phyloP scores from a whole-genome alignment of 345 rosid genomes.

The Gynandropsis gynandra region DNA sequence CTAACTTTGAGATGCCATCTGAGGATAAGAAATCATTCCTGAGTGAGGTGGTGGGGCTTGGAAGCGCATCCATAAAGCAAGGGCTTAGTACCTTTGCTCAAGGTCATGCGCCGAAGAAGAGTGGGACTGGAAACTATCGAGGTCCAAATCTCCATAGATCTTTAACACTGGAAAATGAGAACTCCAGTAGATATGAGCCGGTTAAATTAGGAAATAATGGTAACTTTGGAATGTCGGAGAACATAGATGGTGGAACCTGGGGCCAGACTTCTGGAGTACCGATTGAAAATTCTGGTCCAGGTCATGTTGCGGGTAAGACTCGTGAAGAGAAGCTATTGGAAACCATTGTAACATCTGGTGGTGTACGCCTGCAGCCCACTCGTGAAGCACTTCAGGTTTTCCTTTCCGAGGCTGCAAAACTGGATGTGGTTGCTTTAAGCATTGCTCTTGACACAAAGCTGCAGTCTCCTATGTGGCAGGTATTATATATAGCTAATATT shows the following conservation, averaged over 20 bases:
- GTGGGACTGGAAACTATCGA: constrained; percentile 69
- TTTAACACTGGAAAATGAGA: constrained; percentile 59
- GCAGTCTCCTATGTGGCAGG: constrained; percentile 93
- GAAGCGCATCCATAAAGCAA: constrained; percentile 91
- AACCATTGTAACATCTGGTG: constrained; percentile 88
- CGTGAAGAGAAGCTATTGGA: constrained; percentile 86
- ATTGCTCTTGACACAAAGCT: constrained; percentile 82
- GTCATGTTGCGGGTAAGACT: constrained; percentile 50
- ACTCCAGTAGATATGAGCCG: constrained; percentile 66
- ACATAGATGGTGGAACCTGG: constrained; percentile 54
- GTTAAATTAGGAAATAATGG: constrained; percentile 51
- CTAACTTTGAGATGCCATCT: constrained; percentile 59
- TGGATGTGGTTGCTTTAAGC: constrained; percentile 67
- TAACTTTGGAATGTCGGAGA: constrained; percentile 38
- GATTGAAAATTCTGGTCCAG: constrained; percentile 48
- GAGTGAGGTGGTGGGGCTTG: constrained; percentile 85
- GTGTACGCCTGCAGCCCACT: constrained; percentile 96
- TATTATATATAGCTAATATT: constrained; percentile 20
- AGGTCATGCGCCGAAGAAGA: constrained; percentile 55
- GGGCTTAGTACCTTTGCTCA: constrained; percentile 74
- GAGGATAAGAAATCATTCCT: constrained; percentile 89
- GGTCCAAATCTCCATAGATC: constrained; percentile 88
- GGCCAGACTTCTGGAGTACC: constrained; percentile 38
- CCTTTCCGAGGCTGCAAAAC: constrained; percentile 77
- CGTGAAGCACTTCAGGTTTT: constrained; percentile 84